These are phyloP conservation scores for Fusarium kyushuense DNA, from an alignment of 2,329 filamentous ascomycete genomes.

Conservation along the genomic window DNA sequence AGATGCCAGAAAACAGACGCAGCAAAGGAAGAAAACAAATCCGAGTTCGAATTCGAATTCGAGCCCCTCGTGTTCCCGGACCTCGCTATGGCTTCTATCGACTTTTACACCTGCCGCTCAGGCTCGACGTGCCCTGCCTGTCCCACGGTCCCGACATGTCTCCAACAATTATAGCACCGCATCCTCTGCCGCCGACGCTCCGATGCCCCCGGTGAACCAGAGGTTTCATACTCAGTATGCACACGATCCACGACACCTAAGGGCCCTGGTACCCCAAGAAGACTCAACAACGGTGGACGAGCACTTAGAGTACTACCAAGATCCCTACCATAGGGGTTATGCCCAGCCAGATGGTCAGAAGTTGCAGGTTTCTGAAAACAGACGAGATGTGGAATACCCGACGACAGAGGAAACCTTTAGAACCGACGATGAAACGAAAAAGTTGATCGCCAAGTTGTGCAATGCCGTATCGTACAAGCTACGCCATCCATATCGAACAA, in stretches of 20 bases:
- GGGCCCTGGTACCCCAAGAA: slow-evolving; percentile 65
- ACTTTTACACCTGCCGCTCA: slow-evolving; percentile 54
- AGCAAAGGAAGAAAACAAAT: slow-evolving; percentile 13
- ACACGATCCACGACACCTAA: slow-evolving; percentile 59
- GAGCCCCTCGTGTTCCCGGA: slow-evolving; percentile 50
- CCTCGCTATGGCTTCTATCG: slow-evolving; percentile 56
- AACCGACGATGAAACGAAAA: slow-evolving; percentile 52
- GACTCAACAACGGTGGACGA: slow-evolving; percentile 63
- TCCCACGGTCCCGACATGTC: slow-evolving; percentile 37
- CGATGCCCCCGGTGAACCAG: slow-evolving; percentile 25
- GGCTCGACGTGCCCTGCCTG: slow-evolving; percentile 29
- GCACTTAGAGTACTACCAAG: slow-evolving; percentile 63
- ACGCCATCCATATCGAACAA: slow-evolving; percentile 56
- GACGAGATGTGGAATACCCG: slow-evolving; percentile 63
- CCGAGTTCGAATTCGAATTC: slow-evolving; percentile 14
- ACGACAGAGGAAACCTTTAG: slow-evolving; percentile 56
- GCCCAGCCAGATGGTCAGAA: slow-evolving; percentile 63
- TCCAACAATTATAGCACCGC: slow-evolving; percentile 47
- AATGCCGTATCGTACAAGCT: slow-evolving; percentile 57
- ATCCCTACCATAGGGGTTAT: slow-evolving; percentile 67
- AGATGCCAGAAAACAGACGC: slow-evolving; percentile 35
- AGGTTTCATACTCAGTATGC: slow-evolving; percentile 16
- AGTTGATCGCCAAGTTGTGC: slow-evolving; percentile 56
- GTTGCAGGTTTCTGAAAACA: slow-evolving; percentile 63
- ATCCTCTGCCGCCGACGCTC: slow-evolving; percentile 36